Conservation (phyloP, 306 rosid species). For the Cucurbita ficifolia region DNA sequence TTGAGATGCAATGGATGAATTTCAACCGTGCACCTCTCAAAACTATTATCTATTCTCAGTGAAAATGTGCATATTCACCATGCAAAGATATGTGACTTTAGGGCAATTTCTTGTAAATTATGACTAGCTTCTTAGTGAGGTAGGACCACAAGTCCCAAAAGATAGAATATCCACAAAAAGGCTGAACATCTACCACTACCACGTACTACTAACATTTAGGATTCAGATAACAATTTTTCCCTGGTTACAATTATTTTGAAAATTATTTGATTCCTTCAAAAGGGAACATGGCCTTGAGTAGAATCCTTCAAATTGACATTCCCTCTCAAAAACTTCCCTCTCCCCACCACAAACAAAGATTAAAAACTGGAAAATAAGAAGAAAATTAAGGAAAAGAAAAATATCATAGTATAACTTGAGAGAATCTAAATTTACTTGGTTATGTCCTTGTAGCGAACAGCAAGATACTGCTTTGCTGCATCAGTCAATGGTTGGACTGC, state of each 20-base stretch:
- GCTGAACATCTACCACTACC: neutral
- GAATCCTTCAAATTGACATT: neutral
- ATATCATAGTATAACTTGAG: neutral
- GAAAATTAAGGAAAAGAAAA: neutral
- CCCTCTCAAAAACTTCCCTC: neutral
- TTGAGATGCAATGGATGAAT: neutral
- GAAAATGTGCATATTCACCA: neutral
- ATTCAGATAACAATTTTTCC: neutral
- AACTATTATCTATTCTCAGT: neutral
- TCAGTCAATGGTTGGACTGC: slow-evolving; percentile 92
- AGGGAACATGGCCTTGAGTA: neutral
- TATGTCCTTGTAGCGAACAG: slow-evolving; percentile 73
- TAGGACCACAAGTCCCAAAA: neutral
- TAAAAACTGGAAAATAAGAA: neutral
- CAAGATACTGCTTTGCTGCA: slow-evolving; percentile 89
- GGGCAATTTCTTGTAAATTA: neutral
- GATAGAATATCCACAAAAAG: neutral
- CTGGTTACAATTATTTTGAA: neutral
- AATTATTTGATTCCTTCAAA: neutral
- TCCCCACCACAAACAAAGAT: neutral
- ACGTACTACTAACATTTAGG: neutral
- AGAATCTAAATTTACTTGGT: slow-evolving; percentile 44
- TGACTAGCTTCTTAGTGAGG: neutral
- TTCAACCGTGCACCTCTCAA: neutral
- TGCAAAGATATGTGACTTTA: neutral